These are phyloP conservation scores for Staphylotrichum longicolle DNA, from an alignment of 495 filamentous ascomycete genomes.

Conservation along the genomic window DNA sequence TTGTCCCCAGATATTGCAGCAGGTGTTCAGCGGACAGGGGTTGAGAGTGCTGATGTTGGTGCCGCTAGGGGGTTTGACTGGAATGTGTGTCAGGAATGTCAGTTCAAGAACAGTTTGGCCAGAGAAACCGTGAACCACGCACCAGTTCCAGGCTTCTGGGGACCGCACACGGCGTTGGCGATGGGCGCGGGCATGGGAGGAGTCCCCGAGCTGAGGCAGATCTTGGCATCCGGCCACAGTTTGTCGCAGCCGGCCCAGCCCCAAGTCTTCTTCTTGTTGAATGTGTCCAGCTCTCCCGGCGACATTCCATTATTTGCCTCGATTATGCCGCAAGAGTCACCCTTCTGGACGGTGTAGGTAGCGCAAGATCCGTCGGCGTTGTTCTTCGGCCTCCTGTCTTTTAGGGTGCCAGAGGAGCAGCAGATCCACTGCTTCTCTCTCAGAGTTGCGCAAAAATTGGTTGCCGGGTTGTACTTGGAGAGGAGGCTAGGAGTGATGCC, in stretches of 20 bases:
- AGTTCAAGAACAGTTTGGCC: neutral
- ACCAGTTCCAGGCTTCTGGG: constrained; percentile 20
- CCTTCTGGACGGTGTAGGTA: no score
- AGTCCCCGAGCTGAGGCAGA: constrained; percentile 43
- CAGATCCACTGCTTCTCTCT: neutral
- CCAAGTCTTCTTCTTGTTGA: no score
- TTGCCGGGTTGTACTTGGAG: neutral
- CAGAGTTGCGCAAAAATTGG: neutral
- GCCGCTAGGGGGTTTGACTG: neutral
- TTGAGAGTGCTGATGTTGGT: constrained; percentile 29
- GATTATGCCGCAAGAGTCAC: no score
- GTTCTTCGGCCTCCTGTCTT: no score
- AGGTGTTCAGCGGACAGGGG: constrained; percentile 38
- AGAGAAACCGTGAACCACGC: constrained; percentile 2
- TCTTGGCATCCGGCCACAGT: constrained; percentile 2
- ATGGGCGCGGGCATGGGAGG: constrained; percentile 39
- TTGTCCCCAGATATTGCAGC: constrained; percentile 45
- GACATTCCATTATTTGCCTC: no score
- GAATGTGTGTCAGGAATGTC: no score
- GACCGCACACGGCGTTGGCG: constrained; percentile 44
- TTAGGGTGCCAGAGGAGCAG: no score
- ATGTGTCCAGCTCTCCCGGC: no score
- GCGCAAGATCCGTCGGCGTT: no score
- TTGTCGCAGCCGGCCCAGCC: no score
- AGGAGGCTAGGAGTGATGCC: neutral